Evolutionary conservation across 2,329 filamentous ascomycete species (phyloP).

Genomic region (Ophiocordyceps robertsii): DNA sequence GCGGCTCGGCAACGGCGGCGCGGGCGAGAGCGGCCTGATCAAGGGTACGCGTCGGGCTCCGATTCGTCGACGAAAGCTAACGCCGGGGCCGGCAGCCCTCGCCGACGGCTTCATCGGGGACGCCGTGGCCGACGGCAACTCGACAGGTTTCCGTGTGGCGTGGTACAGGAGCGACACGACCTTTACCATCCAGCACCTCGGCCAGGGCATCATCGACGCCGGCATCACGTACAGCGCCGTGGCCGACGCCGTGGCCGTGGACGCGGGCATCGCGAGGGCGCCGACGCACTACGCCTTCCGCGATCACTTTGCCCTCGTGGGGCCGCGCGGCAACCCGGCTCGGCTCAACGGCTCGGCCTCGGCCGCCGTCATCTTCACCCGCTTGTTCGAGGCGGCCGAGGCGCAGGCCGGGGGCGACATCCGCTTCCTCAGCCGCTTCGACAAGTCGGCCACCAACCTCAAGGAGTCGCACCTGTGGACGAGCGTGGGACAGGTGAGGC

Average conservation of each 20-base stretch:
- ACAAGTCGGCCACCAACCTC: constrained; percentile 35
- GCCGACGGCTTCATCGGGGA: constrained; percentile 14
- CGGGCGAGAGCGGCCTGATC: constrained; percentile 22
- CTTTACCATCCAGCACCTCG: constrained; percentile 28
- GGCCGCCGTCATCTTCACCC: constrained; percentile 14
- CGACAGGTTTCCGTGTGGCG: constrained; percentile 23
- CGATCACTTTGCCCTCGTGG: constrained; percentile 32
- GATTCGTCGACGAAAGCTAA: too few species aligned
- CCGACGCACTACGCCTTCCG: constrained; percentile 25
- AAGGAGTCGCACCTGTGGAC: constrained; percentile 32
- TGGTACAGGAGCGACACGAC: constrained; percentile 33
- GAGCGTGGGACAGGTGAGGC: constrained; percentile 27
- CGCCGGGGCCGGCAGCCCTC: constrained; percentile 12
- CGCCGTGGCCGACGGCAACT: constrained; percentile 5
- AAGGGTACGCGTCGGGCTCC: constrained; percentile 14
- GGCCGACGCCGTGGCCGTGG: constrained; percentile 28
- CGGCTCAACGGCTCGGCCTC: constrained; percentile 15
- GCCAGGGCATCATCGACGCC: constrained; percentile 23
- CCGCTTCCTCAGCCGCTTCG: constrained; percentile 29
- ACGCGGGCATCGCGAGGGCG: constrained; percentile 19
- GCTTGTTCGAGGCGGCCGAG: constrained; percentile 15
- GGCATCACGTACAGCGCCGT: constrained; percentile 30
- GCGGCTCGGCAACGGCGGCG: constrained; percentile 21
- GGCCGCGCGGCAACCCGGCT: constrained; percentile 20
- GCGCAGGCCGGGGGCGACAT: constrained; percentile 18